Evolutionary conservation across 1,139 yeast genomes (phyloP).

Genomic region (Yamadazyma taylorii): DNA sequence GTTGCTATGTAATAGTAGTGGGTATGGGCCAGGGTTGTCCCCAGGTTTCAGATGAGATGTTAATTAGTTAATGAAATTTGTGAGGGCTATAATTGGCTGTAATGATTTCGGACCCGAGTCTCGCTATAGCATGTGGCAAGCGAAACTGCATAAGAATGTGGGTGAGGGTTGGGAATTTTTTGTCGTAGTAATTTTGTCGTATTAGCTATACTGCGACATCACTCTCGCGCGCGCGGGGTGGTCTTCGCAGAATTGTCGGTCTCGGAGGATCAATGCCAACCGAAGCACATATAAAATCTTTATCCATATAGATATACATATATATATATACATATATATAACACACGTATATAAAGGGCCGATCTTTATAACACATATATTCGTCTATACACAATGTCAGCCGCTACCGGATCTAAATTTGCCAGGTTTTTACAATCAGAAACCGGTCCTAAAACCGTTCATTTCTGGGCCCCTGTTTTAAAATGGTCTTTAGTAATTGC

Average conservation of each 20-base stretch:
- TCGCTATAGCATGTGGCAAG: slow-evolving; percentile 7
- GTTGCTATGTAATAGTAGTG: no score
- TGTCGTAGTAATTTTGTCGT: no score
- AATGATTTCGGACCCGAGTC: slow-evolving; percentile 12
- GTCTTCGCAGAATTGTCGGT: neutral
- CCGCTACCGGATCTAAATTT: slow-evolving; percentile 59
- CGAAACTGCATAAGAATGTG: no score
- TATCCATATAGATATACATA: no score
- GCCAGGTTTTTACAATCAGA: slow-evolving; percentile 75
- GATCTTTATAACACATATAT: slow-evolving; percentile 1
- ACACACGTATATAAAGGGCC: no score
- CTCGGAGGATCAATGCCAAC: slow-evolving; percentile 1
- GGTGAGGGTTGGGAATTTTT: neutral
- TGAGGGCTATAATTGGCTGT: slow-evolving; percentile 8
- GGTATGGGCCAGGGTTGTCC: slow-evolving; percentile 3
- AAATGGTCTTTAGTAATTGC: slow-evolving; percentile 92
- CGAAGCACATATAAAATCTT: neutral
- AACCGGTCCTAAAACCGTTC: slow-evolving; percentile 94
- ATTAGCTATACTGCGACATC: no score
- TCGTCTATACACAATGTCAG: slow-evolving; percentile 30
- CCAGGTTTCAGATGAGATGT: slow-evolving; percentile 11
- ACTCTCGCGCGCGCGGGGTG: no score
- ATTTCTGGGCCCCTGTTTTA: slow-evolving; percentile 78
- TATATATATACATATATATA: no score
- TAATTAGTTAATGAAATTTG: slow-evolving; percentile 6